Percentiles rank a stretch among this genome's conserved stretches.
phyloP scores from a whole-genome alignment of 768 basidiomycete genomes.

The Suillus brevipes region DNA sequence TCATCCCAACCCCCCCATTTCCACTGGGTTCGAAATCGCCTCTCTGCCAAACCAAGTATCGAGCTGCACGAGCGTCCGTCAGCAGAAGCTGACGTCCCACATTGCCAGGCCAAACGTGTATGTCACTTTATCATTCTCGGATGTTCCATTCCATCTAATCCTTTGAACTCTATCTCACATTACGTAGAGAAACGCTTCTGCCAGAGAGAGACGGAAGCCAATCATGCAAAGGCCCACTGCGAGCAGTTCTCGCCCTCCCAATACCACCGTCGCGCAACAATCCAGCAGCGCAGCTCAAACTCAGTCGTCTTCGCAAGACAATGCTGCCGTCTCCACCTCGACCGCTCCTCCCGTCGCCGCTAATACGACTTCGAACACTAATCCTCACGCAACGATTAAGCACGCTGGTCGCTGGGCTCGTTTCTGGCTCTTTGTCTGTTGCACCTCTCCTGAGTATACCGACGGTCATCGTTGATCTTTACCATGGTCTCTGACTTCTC shows the following conservation, averaged over 20 bases:
- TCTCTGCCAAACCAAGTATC: neutral
- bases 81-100: neutral
- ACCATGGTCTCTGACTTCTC: neutral
- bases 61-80: neutral
- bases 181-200: neutral
- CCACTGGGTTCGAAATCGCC: neutral
- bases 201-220: neutral
- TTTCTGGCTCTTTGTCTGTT: no score
- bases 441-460: no score
- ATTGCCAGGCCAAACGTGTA: no score
- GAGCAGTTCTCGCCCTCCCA: neutral
- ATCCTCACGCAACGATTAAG: no score
- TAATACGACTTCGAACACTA: neutral
- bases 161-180: no score
- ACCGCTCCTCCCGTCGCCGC: no score
- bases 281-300: neutral
- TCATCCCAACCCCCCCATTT: neutral
- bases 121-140: no score
- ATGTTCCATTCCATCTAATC: no score
- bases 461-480: no score
- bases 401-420: no score
- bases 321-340: no score
- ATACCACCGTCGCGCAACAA: neutral
- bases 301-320: neutral
- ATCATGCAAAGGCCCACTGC: neutral